Conservation (phyloP, 2,329 filamentous ascomycete species). For the Thermochaetoides dissita region DNA sequence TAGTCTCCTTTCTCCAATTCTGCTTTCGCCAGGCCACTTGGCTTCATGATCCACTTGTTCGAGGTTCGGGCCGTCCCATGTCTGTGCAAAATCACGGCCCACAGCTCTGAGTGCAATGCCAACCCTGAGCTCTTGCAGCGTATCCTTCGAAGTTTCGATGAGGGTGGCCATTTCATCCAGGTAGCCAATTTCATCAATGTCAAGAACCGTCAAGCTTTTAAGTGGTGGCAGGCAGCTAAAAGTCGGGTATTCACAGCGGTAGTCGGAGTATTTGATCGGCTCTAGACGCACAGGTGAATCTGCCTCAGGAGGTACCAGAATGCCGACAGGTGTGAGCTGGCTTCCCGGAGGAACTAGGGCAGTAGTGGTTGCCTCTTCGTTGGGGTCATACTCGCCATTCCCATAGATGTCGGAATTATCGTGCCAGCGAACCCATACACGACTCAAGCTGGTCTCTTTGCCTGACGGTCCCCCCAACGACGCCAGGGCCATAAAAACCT, state of each 20-base stretch:
- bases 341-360: slow-evolving; percentile 21
- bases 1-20: slow-evolving; percentile 47
- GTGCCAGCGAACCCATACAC: slow-evolving; percentile 72
- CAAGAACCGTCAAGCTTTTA: slow-evolving; percentile 61
- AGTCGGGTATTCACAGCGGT: slow-evolving; percentile 60
- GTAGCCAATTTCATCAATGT: slow-evolving; percentile 73
- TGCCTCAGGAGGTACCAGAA: slow-evolving; percentile 19
- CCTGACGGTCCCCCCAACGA: slow-evolving; percentile 51
- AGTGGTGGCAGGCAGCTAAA: slow-evolving; percentile 65
- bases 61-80: slow-evolving; percentile 49
- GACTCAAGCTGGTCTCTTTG: slow-evolving; percentile 51
- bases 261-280: slow-evolving; percentile 36
- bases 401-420: slow-evolving; percentile 46
- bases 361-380: slow-evolving; percentile 7
- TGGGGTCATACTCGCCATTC: slow-evolving; percentile 16
- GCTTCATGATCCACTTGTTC: slow-evolving; percentile 50
- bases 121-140: slow-evolving; percentile 57
- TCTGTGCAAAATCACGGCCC: slow-evolving; percentile 38
- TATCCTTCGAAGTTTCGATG: slow-evolving; percentile 53
- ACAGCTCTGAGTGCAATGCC: slow-evolving; percentile 46
- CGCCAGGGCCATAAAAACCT: slow-evolving; percentile 67
- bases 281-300: slow-evolving; percentile 4
- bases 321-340: slow-evolving; percentile 28
- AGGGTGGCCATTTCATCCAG: slow-evolving; percentile 70
- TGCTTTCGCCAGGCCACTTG: slow-evolving; percentile 40